phyloP scores from a whole-genome alignment of 2,329 filamentous ascomycete genomes.

The Calonectria pteridis region DNA sequence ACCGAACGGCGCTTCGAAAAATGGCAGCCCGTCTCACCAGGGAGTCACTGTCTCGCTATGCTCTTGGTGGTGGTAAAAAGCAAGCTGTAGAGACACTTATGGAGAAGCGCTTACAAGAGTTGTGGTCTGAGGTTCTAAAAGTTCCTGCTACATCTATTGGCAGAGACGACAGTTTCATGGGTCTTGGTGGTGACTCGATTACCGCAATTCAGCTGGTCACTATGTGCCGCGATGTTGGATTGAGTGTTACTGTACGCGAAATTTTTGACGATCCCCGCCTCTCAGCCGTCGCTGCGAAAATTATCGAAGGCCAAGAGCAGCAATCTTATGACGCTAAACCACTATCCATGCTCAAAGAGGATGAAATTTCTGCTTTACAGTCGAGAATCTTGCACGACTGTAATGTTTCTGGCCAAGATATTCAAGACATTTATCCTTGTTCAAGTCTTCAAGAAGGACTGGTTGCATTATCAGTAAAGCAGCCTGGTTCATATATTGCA shows the following conservation, averaged over 20 bases:
- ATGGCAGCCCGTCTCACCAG: not conserved
- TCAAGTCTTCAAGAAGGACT: constrained; percentile 13
- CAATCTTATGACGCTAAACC: not conserved
- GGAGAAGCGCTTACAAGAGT: not conserved
- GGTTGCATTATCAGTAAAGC: not conserved
- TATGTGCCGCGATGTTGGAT: constrained; percentile 53
- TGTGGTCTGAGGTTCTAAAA: not conserved
- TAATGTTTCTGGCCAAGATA: constrained; percentile 22
- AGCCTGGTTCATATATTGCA: constrained; percentile 11
- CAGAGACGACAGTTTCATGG: not conserved
- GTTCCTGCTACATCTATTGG: not conserved
- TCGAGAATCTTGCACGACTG: not conserved
- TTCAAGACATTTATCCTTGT: constrained; percentile 40
- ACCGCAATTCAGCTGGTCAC: constrained; percentile 62
- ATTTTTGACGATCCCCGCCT: constrained; percentile 51
- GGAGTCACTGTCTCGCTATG: not conserved
- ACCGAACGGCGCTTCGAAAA: not conserved
- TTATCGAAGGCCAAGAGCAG: constrained; percentile 13
- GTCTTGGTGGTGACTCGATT: constrained; percentile 58
- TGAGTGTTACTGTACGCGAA: constrained; percentile 57
- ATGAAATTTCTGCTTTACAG: not conserved
- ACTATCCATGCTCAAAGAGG: not conserved
- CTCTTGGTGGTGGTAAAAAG: not conserved
- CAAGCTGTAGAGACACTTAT: not conserved
- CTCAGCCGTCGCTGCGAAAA: constrained; percentile 22